Percentiles rank a stretch among this genome's conserved stretches.
phyloP scores from a whole-genome alignment of 805 yeast species.

The Nakazawaea anatomiae region DNA sequence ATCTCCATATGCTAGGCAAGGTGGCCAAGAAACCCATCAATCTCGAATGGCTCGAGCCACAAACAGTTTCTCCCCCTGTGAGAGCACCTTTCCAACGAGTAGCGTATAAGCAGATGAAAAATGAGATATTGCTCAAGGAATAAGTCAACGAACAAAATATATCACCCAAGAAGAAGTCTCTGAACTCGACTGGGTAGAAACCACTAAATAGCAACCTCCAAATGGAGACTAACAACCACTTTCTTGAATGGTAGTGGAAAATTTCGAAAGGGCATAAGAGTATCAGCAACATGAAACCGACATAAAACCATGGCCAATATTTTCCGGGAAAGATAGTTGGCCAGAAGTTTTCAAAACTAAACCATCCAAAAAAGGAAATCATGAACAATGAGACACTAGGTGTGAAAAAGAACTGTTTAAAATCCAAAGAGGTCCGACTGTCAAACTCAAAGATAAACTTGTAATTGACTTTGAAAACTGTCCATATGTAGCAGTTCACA shows the following conservation, averaged over 20 bases:
- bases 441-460: constrained; percentile 89
- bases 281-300: constrained; percentile 43
- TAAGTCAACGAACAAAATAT: constrained; percentile 85
- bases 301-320: constrained; percentile 76
- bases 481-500: constrained; percentile 69
- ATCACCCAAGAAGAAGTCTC: constrained; percentile 92
- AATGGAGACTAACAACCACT: constrained; percentile 68
- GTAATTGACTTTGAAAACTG: constrained; percentile 72
- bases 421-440: constrained; percentile 59
- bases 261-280: constrained; percentile 59
- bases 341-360: constrained; percentile 70
- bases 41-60: constrained; percentile 77
- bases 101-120: constrained; percentile 79
- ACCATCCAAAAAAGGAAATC: constrained; percentile 62
- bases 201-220: constrained; percentile 79
- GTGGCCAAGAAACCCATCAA: constrained; percentile 78
- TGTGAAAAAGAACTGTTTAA: constrained; percentile 56
- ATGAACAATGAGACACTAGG: constrained; percentile 56
- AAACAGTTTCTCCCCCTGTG: constrained; percentile 34
- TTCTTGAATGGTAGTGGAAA: constrained; percentile 56
- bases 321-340: constrained; percentile 52
- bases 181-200: constrained; percentile 88
- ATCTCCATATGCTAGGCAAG: constrained; percentile 86
- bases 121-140: constrained; percentile 76
- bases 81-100: constrained; percentile 59